These are phyloP conservation scores for Cardiosporidium cionae DNA, from an alignment of 169 alveolate species.

Conservation along the genomic window DNA sequence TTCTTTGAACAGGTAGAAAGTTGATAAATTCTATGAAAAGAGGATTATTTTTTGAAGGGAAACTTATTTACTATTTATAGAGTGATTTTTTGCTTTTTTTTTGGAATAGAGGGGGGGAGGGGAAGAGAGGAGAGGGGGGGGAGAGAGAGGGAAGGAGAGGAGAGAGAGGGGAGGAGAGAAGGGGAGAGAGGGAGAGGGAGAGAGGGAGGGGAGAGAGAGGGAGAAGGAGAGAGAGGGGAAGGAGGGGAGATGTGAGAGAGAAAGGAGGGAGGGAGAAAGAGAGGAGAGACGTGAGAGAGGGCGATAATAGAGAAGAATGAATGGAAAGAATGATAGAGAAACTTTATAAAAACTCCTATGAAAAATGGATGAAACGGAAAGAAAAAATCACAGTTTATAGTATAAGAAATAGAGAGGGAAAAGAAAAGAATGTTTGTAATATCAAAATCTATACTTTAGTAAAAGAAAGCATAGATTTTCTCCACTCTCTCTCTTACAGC, in stretches of 20 bases:
- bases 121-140: not conserved
- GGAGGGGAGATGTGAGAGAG: not conserved
- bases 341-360: not conserved
- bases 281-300: not conserved
- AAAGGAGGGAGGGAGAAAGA: not conserved
- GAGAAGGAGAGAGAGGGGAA: not conserved
- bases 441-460: too few species aligned
- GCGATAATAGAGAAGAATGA: slow-evolving; percentile 1
- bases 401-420: not conserved
- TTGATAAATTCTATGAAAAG: not conserved
- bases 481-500: too few species aligned
- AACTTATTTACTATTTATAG: too few species aligned
- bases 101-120: not conserved
- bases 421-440: too few species aligned
- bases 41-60: not conserved
- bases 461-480: too few species aligned
- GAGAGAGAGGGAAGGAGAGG: not conserved
- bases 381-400: too few species aligned
- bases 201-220: not conserved
- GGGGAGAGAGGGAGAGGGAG: not conserved
- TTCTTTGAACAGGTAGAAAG: slow-evolving; percentile 38
- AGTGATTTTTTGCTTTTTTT: too few species aligned
- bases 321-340: slow-evolving; percentile 29
- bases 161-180: not conserved
- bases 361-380: too few species aligned